Conservation (phyloP, 1,139 yeast species). For the Yarrowia galli region DNA sequence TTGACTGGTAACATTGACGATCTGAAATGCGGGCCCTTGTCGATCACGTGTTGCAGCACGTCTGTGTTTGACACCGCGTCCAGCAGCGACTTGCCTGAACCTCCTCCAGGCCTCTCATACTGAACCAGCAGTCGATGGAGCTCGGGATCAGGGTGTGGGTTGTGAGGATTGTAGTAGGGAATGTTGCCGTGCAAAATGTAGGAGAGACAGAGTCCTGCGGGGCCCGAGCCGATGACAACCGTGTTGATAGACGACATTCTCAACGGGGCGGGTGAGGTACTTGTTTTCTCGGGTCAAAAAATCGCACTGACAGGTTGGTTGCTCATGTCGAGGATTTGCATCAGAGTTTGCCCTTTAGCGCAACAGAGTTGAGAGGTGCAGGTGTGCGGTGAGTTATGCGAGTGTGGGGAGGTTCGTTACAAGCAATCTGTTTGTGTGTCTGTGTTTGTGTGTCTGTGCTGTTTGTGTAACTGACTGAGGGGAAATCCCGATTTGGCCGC, state of each 20-base stretch:
- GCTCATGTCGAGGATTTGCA: slow-evolving; percentile 27
- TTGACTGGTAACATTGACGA: slow-evolving; percentile 47
- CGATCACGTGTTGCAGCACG: slow-evolving; percentile 44
- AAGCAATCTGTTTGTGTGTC: no score
- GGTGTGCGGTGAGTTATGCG: slow-evolving; percentile 2
- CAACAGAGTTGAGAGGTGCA: slow-evolving; percentile 13
- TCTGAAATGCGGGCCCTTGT: slow-evolving; percentile 46
- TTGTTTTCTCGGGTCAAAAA: no score
- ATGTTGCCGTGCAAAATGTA: slow-evolving; percentile 49
- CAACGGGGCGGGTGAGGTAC: no score
- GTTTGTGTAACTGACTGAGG: no score
- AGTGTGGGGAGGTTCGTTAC: no score
- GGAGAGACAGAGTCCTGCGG: slow-evolving; percentile 50
- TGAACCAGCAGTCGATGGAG: slow-evolving; percentile 45
- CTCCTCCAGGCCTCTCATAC: slow-evolving; percentile 37
- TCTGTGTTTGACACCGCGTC: slow-evolving; percentile 44
- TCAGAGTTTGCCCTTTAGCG: slow-evolving; percentile 19
- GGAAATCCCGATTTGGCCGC: no score
- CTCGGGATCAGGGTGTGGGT: slow-evolving; percentile 48
- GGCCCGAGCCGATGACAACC: slow-evolving; percentile 44
- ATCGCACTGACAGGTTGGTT: neutral
- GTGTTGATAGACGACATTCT: slow-evolving; percentile 11
- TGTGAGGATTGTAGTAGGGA: slow-evolving; percentile 48
- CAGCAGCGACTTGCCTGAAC: slow-evolving; percentile 41
- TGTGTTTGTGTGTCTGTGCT: no score